Evolutionary conservation across 106 monocot genomes (phyloP), one percentile per base, ranked within the genome.

Genomic region (Ottelia alismoides): DNA sequence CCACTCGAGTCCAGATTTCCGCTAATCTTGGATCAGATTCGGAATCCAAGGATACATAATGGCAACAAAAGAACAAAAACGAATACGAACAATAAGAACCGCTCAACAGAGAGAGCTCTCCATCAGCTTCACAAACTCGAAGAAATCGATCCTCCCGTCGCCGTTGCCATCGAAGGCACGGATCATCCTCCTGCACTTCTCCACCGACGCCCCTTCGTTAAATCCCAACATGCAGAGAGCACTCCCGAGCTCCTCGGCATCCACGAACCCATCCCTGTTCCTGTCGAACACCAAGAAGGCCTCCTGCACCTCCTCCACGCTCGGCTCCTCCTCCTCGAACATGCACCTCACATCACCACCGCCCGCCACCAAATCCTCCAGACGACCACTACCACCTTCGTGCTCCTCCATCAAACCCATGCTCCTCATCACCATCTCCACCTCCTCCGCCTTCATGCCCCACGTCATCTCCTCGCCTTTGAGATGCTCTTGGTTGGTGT

Each of bases 311-410:
- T 90, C 89, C 58, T 76, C 73, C 67, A 74, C 50, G 57, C 76
- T 79, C 2, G 92, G 85, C n/a, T n/a, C n/a, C 50, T 81, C 63
- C 58, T 85, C 82, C 35, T 89, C 80, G 43, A 89, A 89, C 65
- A 83, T 69, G 40, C 47, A 49, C 0, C 47, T 31, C 1, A 79
- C 22, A 0, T 83, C 83, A 14, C 65, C 45, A 58, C 53, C 1
- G n/a, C 63, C 64, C 82, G 3, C 28, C 40, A 44, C 43, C 12
- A 11, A 44, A 10, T 44, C 43, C 12, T 44, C 0, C 17, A 44
- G 43, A 44, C 43, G 17, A 44, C 0, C 12, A 44, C 43, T 11
- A 44, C 10, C 12, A 44, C 12, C 25, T 44, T 17, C 29, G 52
- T 22, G 24, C 12, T 65, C 73, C 31, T 60, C 56, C 0, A 57